phyloP scores from a whole-genome alignment of 2,329 filamentous ascomycete species.

The Microdochium paspali region DNA sequence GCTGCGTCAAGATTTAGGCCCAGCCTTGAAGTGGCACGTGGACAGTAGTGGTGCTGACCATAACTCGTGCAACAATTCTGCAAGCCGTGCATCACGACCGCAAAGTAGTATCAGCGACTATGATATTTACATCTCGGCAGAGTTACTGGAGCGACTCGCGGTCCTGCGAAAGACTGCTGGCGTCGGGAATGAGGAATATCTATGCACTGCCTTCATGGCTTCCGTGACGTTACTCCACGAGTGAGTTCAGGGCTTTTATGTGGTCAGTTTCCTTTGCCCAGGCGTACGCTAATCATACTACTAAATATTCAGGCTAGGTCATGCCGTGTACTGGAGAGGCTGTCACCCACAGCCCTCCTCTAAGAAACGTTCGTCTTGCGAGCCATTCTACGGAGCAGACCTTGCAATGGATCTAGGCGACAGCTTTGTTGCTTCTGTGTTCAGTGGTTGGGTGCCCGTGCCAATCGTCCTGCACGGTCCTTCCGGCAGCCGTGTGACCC shows the following conservation, averaged over 20 bases:
- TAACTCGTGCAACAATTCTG: not conserved
- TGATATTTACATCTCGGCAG: conserved; percentile 17
- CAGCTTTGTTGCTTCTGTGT: conserved; percentile 23
- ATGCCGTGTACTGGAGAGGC: conserved; percentile 22
- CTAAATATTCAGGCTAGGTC: conserved; percentile 17
- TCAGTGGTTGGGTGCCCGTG: conserved; percentile 22
- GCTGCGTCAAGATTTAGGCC: conserved; percentile 9
- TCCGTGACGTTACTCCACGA: conserved; percentile 22
- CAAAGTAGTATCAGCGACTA: conserved; percentile 2
- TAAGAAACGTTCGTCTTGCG: conserved; percentile 6
- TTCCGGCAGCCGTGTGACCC: not conserved
- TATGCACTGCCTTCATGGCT: conserved; percentile 23
- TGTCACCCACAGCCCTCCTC: conserved; percentile 12
- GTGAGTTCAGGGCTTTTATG: conserved; percentile 9
- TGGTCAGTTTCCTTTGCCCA: not conserved
- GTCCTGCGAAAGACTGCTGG: conserved; percentile 13
- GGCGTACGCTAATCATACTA: too few relatives aligned
- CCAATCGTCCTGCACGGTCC: conserved; percentile 7
- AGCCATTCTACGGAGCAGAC: conserved; percentile 24
- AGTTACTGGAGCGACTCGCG: conserved; percentile 16
- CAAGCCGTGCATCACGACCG: not conserved
- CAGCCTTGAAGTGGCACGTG: conserved; percentile 19
- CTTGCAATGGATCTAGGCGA: conserved; percentile 25
- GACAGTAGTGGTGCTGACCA: conserved; percentile 9
- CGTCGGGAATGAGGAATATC: conserved; percentile 18